A percentile compares a stretch with the other conserved stretches of the same genome.
These are phyloP conservation scores for Lachancea nothofagi DNA, from an alignment of 805 yeast genomes.

Conservation along the genomic window DNA sequence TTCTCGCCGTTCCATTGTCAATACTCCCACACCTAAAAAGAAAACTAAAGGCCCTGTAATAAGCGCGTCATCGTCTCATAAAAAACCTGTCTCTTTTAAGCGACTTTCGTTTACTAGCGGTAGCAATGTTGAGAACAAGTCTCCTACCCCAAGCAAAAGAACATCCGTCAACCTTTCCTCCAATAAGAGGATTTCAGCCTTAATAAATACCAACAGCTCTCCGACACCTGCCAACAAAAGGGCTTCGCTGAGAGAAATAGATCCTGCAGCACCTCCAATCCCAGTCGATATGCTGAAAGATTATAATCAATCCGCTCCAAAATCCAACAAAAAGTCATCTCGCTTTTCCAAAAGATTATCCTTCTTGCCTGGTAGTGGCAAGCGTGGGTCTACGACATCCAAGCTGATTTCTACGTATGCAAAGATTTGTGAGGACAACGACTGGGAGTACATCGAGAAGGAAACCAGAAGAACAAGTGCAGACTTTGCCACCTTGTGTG, in stretches of 20 bases:
- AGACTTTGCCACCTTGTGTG: constrained; percentile 73
- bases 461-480: constrained; percentile 73
- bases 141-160: constrained; percentile 20
- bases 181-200: constrained; percentile 24
- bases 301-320: constrained; percentile 10
- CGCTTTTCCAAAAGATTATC: constrained; percentile 36
- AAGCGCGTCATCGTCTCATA: constrained; percentile 45
- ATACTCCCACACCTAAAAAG: constrained; percentile 27
- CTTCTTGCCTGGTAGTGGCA: constrained; percentile 35
- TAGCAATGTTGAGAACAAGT: constrained; percentile 19
- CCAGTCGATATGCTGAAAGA: constrained; percentile 23
- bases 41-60: constrained; percentile 39
- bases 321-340: constrained; percentile 18
- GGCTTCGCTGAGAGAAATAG: constrained; percentile 20
- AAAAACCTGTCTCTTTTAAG: constrained; percentile 44
- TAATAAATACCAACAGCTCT: constrained; percentile 20
- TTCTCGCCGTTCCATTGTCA: constrained; percentile 9
- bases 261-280: constrained; percentile 24
- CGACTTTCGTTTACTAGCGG: constrained; percentile 25
- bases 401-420: constrained; percentile 70
- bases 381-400: constrained; percentile 68
- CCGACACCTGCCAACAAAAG: constrained; percentile 32
- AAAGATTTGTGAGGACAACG: constrained; percentile 55
- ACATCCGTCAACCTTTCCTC: constrained; percentile 26
- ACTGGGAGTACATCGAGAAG: constrained; percentile 64